phyloP scores from a whole-genome alignment of 1,139 yeast species.

The Pneumocystis canis region DNA sequence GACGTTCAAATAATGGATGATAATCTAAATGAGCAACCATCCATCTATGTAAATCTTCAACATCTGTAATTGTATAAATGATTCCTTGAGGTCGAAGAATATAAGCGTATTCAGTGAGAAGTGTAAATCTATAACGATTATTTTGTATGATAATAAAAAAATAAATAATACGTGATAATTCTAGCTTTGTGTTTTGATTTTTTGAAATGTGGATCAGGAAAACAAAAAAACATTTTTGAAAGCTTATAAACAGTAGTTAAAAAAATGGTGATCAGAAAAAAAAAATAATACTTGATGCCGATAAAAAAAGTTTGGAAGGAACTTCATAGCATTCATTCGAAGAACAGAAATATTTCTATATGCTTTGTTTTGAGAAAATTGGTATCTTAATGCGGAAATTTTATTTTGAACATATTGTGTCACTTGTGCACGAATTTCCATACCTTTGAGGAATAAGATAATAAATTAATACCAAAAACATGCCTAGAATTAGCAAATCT shows the following conservation, averaged over 20 bases:
- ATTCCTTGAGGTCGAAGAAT: conserved; percentile 78
- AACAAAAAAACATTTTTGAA: conserved; percentile 88
- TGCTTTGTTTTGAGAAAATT: conserved; percentile 22
- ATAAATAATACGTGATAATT: conserved; percentile 46
- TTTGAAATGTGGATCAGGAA: conserved; percentile 98
- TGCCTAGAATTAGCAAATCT: conserved; percentile 43
- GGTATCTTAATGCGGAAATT: conserved; percentile 68
- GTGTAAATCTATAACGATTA: conserved; percentile 33
- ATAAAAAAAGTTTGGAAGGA: conserved; percentile 79
- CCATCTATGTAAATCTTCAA: conserved; percentile 85
- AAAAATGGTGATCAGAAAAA: background rate
- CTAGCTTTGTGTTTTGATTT: conserved; percentile 95
- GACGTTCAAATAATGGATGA: conserved; percentile 81
- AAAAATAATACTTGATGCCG: conserved; percentile 31
- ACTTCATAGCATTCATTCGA: conserved; percentile 95
- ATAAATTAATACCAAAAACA: conserved; percentile 1
- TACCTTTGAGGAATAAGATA: conserved; percentile 35
- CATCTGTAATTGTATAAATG: conserved; percentile 90
- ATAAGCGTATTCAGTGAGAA: conserved; percentile 82
- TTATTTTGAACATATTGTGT: conserved; percentile 94
- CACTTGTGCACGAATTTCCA: conserved; percentile 96
- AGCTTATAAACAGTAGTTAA: conserved; percentile 32
- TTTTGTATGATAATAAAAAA: background rate
- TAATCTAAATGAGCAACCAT: conserved; percentile 83
- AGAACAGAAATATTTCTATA: conserved; percentile 79